Percentiles rank a stretch among this genome's conserved stretches.
phyloP scores from a whole-genome alignment of 495 filamentous ascomycete genomes.

The Lasiosphaeria ovina region DNA sequence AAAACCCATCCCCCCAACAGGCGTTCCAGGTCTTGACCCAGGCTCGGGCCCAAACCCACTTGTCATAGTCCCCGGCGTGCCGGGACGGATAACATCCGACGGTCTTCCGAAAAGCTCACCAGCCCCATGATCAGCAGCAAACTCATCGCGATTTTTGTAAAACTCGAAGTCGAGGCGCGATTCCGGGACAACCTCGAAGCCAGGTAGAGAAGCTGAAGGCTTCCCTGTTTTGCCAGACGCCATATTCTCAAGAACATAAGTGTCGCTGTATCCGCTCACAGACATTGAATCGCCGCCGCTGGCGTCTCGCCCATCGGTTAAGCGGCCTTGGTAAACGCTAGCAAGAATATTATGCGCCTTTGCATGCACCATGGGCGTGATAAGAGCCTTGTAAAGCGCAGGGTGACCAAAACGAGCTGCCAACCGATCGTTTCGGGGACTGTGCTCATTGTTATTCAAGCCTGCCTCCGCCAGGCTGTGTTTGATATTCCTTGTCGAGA shows the following conservation, averaged over 20 bases:
- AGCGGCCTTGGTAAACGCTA: constrained; percentile 75
- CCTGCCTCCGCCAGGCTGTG: constrained; percentile 48
- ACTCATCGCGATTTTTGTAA: constrained; percentile 85
- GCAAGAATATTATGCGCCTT: constrained; percentile 80
- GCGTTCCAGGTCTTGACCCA: constrained; percentile 42
- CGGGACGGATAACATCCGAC: constrained; percentile 64
- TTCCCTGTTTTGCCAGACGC: constrained; percentile 72
- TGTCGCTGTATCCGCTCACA: constrained; percentile 66
- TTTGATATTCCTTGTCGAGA: constrained; percentile 62
- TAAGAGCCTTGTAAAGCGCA: constrained; percentile 80
- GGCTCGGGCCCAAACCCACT: constrained; percentile 31
- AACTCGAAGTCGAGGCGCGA: constrained; percentile 89
- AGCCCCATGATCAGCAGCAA: constrained; percentile 81
- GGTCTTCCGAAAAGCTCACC: constrained; percentile 68
- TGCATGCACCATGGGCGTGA: constrained; percentile 94
- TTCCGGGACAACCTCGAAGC: constrained; percentile 89
- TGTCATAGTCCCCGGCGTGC: constrained; percentile 59
- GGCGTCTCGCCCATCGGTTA: constrained; percentile 53
- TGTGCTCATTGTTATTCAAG: constrained; percentile 42
- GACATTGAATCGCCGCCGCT: constrained; percentile 55
- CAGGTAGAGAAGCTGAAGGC: constrained; percentile 43
- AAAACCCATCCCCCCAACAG: constrained; percentile 38
- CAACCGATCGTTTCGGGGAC: constrained; percentile 63
- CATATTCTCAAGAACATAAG: constrained; percentile 76
- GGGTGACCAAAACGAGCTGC: constrained; percentile 85